Evolutionary conservation across 257 asterid genomes (phyloP).

Genomic region (Echites panduratus): DNA sequence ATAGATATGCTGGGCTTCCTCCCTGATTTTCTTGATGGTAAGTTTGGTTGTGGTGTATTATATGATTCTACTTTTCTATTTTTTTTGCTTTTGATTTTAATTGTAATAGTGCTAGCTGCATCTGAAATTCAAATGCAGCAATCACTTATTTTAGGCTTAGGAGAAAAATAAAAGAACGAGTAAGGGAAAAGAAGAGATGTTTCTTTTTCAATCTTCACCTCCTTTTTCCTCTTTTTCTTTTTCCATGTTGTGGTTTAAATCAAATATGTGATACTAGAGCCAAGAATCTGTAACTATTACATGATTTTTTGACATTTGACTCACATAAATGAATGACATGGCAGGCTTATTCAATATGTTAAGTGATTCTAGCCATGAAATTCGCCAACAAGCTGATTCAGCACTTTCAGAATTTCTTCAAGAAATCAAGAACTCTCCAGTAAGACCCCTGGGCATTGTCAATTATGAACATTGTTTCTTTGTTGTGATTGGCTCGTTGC

Average conservation of each 20-base stretch:
- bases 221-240: neutral
- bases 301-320: neutral
- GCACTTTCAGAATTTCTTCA: constrained; percentile 99
- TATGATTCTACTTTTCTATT: neutral
- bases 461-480: constrained; percentile 8
- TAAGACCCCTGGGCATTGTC: constrained; percentile 41
- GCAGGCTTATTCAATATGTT: constrained; percentile 97
- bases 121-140: neutral
- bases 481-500: neutral
- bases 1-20: constrained; percentile 99
- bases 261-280: neutral
- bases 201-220: neutral
- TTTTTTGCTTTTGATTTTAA: neutral
- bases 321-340: constrained; percentile 20
- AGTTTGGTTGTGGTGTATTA: constrained; percentile 23
- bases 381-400: constrained; percentile 99
- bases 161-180: neutral
- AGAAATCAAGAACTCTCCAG: constrained; percentile 98
- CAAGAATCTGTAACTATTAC: neutral
- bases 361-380: constrained; percentile 95
- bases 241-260: neutral
- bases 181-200: constrained; percentile 1
- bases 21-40: constrained; percentile 99
- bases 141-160: neutral
- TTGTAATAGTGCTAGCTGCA: neutral